phyloP scores from a whole-genome alignment of 257 asterid species.

The Buddleja alternifolia region DNA sequence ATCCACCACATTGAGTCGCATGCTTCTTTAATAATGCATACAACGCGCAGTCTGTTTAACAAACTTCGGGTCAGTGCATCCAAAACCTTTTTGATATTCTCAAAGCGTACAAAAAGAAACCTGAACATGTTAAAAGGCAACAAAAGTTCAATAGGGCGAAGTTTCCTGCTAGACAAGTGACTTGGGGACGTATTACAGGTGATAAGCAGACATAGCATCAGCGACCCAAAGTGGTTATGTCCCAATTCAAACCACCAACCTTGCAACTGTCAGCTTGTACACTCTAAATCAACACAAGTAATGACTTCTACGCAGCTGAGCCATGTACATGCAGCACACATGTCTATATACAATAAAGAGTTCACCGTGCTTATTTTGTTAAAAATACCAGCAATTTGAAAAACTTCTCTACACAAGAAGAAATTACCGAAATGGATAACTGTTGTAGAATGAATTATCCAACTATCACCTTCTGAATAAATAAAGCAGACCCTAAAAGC shows the following conservation, averaged over 20 bases:
- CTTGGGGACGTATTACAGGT: neutral
- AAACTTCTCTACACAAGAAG: constrained; percentile 18
- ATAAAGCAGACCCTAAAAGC: constrained; percentile 67
- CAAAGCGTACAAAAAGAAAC: neutral
- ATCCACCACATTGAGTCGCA: neutral
- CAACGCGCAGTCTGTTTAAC: too few species aligned
- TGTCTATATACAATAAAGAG: constrained; percentile 3
- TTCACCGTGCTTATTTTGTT: constrained; percentile 14
- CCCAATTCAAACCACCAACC: constrained; percentile 16
- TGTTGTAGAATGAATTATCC: constrained; percentile 23
- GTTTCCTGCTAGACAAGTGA: neutral
- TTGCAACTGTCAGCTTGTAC: neutral
- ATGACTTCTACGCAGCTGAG: neutral
- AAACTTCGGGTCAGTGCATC: neutral
- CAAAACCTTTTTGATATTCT: too few species aligned
- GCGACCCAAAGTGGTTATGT: neutral
- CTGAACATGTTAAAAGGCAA: neutral
- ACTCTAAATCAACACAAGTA: neutral
- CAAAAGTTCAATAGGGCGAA: neutral
- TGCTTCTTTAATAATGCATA: neutral
- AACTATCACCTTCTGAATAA: constrained; percentile 65
- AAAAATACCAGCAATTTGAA: constrained; percentile 16
- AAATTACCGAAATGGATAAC: constrained; percentile 13
- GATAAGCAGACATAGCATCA: neutral
- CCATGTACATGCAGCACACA: neutral